Evolutionary conservation across 2,329 filamentous ascomycete species (phyloP).

Genomic region (Aspergillus puulaauensis): DNA sequence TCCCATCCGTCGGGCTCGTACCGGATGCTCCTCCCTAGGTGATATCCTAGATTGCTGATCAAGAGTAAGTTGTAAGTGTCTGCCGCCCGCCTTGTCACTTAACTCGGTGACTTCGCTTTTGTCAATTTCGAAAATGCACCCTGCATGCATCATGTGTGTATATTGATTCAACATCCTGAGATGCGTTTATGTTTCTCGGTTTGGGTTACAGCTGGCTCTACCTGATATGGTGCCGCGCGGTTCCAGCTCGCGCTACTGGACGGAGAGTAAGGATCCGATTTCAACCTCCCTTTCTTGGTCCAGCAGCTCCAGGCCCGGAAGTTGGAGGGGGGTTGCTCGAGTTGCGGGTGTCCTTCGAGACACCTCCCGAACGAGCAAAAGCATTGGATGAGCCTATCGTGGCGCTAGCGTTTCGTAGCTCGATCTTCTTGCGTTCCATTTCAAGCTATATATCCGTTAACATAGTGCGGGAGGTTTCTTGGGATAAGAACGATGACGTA

Average conservation of each 20-base stretch:
- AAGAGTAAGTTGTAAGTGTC: not conserved
- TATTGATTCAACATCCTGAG: not conserved
- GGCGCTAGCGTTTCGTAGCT: slow-evolving; percentile 43
- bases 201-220: not conserved
- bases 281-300: slow-evolving; percentile 34
- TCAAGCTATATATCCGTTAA: slow-evolving; percentile 34
- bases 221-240: not conserved
- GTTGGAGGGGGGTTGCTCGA: slow-evolving; percentile 17
- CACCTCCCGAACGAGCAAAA: slow-evolving; percentile 17
- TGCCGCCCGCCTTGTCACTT: not conserved
- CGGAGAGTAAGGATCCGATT: not conserved
- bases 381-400: slow-evolving; percentile 34
- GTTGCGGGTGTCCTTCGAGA: slow-evolving; percentile 8
- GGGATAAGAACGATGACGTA: slow-evolving; percentile 31
- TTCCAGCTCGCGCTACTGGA: not conserved
- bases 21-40: not conserved
- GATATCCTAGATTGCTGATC: not conserved
- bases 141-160: not conserved
- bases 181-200: not conserved
- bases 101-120: not conserved
- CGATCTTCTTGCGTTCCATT: slow-evolving; percentile 51
- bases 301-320: slow-evolving; percentile 25
- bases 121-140: not conserved
- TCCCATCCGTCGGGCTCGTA: not conserved
- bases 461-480: not conserved